phyloP scores from a whole-genome alignment of 176 grass and related monocot species.

The Triticum turgidum region DNA sequence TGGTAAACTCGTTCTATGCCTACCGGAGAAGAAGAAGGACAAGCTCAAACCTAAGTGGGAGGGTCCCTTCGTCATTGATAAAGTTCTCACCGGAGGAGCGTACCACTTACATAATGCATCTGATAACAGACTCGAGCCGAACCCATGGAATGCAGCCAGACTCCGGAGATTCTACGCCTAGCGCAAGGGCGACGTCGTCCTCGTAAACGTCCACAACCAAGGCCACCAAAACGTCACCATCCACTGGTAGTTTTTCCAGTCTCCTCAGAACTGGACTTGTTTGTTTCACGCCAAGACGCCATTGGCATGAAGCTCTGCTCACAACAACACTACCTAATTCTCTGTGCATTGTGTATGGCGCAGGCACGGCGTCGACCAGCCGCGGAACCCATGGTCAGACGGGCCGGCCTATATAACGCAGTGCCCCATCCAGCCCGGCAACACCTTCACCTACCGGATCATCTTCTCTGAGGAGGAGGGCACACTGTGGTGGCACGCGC shows the following conservation, averaged over 20 bases:
- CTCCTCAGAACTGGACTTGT: not conserved
- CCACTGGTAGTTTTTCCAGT: slow-evolving; percentile 41
- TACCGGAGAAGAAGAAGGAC: too few species aligned
- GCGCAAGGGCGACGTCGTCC: slow-evolving; percentile 38
- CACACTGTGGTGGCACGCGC: slow-evolving; percentile 67
- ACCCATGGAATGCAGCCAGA: too few species aligned
- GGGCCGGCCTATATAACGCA: not conserved
- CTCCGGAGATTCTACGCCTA: too few species aligned
- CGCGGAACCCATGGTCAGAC: slow-evolving; percentile 23
- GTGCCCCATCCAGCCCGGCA: slow-evolving; percentile 18
- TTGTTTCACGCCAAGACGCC: not conserved
- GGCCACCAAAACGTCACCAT: slow-evolving; percentile 64
- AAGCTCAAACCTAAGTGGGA: too few species aligned
- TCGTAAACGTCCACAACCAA: slow-evolving; percentile 69
- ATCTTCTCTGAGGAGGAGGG: slow-evolving; percentile 52
- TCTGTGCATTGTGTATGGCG: not conserved
- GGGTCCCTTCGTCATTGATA: too few species aligned
- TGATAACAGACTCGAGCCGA: too few species aligned
- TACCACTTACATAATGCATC: too few species aligned
- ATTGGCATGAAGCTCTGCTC: not conserved
- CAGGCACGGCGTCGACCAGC: slow-evolving; percentile 64
- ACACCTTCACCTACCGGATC: slow-evolving; percentile 48
- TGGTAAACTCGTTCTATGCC: too few species aligned
- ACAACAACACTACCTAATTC: not conserved
- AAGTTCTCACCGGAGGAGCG: too few species aligned